These are phyloP conservation scores for Colletotrichum falcatum DNA, from an alignment of 2,329 filamentous ascomycete genomes.

Conservation along the genomic window DNA sequence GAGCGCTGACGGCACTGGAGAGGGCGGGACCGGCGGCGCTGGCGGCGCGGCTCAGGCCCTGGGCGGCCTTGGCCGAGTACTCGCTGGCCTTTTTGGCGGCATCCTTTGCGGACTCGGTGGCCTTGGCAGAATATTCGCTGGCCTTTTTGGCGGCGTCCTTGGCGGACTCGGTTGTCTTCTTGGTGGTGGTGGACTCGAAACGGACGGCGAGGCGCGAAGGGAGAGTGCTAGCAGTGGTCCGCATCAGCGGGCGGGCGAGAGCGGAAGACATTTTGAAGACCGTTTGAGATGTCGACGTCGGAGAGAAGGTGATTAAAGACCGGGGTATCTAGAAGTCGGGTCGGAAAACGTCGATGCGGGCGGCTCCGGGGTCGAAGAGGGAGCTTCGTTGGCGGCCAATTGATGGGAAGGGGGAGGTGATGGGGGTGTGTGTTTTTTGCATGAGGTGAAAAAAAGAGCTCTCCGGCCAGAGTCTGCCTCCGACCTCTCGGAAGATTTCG, in stretches of 20 bases:
- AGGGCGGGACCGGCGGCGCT: conserved; percentile 84
- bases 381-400: conserved; percentile 50
- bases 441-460: conserved; percentile 43
- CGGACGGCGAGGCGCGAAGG: conserved; percentile 61
- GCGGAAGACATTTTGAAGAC: conserved; percentile 48
- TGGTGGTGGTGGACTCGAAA: conserved; percentile 69
- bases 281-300: conserved; percentile 23
- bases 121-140: conserved; percentile 66
- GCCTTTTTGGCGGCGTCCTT: conserved; percentile 56
- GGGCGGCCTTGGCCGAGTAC: conserved; percentile 74
- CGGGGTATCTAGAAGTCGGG: conserved; percentile 32
- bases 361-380: conserved; percentile 45
- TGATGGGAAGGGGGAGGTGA: conserved; percentile 48
- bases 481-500: conserved; percentile 59
- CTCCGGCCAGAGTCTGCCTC: conserved; percentile 37
- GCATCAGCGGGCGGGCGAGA: conserved; percentile 58
- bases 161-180: conserved; percentile 59
- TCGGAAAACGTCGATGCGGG: conserved; percentile 45
- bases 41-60: conserved; percentile 85
- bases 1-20: conserved; percentile 76
- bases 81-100: conserved; percentile 58
- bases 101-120: conserved; percentile 57
- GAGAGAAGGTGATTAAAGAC: conserved; percentile 23
- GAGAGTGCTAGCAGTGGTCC: conserved; percentile 60
- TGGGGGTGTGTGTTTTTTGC: conserved; percentile 38